phyloP scores from a whole-genome alignment of 2,329 filamentous ascomycete genomes.

The Trichoderma hamatum region DNA sequence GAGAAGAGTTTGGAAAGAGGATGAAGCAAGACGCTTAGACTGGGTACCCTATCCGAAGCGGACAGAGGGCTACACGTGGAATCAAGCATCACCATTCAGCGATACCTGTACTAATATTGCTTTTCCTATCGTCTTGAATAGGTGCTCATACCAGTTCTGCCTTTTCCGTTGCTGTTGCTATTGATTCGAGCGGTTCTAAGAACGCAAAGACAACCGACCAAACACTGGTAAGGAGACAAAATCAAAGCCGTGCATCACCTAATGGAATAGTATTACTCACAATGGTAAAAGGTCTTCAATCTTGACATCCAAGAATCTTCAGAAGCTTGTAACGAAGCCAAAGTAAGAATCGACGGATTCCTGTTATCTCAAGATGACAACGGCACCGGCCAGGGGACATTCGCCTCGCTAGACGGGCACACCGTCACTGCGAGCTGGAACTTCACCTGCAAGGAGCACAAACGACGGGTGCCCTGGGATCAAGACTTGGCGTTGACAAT shows the following conservation, averaged over 20 bases:
- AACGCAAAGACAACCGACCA: background rate
- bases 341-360: slow-evolving; percentile 24
- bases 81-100: background rate
- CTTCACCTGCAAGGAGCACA: slow-evolving; percentile 25
- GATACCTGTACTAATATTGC: background rate
- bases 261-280: background rate
- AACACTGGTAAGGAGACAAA: slow-evolving; percentile 20
- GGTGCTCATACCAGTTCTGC: background rate
- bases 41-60: slow-evolving; percentile 11
- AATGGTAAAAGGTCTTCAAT: slow-evolving; percentile 6
- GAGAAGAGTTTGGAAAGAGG: background rate
- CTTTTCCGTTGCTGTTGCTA: slow-evolving; percentile 17
- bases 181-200: slow-evolving; percentile 1
- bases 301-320: slow-evolving; percentile 21
- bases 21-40: background rate
- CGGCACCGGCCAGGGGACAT: slow-evolving; percentile 24
- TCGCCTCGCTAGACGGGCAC: slow-evolving; percentile 19
- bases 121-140: background rate
- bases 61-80: background rate
- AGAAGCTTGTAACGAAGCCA: slow-evolving; percentile 20
- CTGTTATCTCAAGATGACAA: slow-evolving; percentile 25
- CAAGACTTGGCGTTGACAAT: slow-evolving; percentile 20
- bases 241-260: background rate
- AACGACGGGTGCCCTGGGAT: slow-evolving; percentile 16
- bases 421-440: slow-evolving; percentile 25